A percentile compares a stretch with the other conserved stretches of the same genome.
These are phyloP conservation scores for Alternaria gansuensis DNA, from an alignment of 2,329 filamentous ascomycete species.

Conservation along the genomic window DNA sequence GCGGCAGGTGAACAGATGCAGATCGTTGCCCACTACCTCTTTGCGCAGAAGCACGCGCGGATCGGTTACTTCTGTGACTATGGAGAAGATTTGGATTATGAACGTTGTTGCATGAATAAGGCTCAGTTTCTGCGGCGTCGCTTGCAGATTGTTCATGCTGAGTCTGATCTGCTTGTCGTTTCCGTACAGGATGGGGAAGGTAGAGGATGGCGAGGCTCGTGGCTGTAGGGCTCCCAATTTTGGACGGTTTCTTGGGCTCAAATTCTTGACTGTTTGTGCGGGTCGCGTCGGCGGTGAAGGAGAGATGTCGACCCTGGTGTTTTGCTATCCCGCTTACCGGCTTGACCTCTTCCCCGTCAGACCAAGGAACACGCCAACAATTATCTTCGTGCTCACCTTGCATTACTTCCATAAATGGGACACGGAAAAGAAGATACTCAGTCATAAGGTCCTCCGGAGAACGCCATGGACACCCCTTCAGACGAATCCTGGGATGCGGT, in stretches of 20 bases:
- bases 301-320: slow-evolving; percentile 1
- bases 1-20: background rate
- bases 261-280: background rate
- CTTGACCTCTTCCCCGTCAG: background rate
- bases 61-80: background rate
- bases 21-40: background rate
- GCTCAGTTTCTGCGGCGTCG: background rate
- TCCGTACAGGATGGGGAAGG: background rate
- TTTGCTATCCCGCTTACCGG: background rate
- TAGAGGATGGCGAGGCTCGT: background rate
- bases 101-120: background rate
- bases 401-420: too few species aligned
- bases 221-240: fast-evolving
- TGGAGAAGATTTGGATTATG: background rate
- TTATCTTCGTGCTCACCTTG: background rate
- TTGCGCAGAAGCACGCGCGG: background rate
- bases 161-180: background rate
- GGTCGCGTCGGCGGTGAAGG: background rate
- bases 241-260: background rate
- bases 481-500: background rate
- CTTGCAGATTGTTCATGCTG: background rate
- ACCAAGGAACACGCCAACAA: background rate
- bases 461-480: background rate
- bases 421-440: background rate
- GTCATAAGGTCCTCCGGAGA: background rate